Conservation (phyloP, 2,329 filamentous ascomycete genomes). For the Penicillium sp. region DNA sequence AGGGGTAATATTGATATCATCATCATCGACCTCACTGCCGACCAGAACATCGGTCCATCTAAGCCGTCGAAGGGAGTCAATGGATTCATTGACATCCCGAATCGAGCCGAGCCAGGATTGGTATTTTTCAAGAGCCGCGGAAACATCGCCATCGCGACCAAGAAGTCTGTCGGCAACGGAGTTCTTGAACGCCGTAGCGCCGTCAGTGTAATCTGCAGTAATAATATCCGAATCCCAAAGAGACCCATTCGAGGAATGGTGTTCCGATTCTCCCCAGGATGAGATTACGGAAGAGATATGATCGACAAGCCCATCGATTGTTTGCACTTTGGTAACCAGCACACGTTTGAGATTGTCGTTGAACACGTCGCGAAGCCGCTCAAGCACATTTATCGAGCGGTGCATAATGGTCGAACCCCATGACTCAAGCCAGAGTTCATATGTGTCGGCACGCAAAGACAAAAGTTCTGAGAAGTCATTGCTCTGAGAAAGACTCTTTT, state of each 20-base stretch:
- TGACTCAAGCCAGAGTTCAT: constrained; percentile 75
- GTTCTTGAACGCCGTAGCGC: constrained; percentile 70
- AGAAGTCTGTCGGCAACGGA: constrained; percentile 71
- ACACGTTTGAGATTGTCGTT: constrained; percentile 69
- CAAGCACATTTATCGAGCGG: constrained; percentile 65
- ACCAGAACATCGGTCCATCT: constrained; percentile 45
- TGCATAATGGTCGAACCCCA: constrained; percentile 63
- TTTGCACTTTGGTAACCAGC: constrained; percentile 65
- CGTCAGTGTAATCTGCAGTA: constrained; percentile 67
- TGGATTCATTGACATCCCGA: constrained; percentile 49
- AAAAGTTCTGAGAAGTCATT: constrained; percentile 71
- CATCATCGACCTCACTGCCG: constrained; percentile 45
- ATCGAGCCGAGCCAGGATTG: constrained; percentile 74
- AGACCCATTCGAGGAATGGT: constrained; percentile 52
- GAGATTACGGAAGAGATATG: constrained; percentile 66
- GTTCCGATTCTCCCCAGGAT: constrained; percentile 61
- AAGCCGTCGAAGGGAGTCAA: constrained; percentile 39
- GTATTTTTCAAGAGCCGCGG: constrained; percentile 66
- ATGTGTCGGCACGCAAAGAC: constrained; percentile 68
- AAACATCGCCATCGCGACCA: constrained; percentile 71
- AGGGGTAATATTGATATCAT: constrained; percentile 36
- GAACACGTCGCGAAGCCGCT: constrained; percentile 69
- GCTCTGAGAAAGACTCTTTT: constrained; percentile 62
- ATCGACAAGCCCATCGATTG: constrained; percentile 67
- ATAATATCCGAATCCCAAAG: constrained; percentile 72